Percentiles rank a stretch among this genome's conserved stretches.
Evolutionary conservation across 345 rosid species (phyloP).

Genomic region (Lumnitzera littorea): DNA sequence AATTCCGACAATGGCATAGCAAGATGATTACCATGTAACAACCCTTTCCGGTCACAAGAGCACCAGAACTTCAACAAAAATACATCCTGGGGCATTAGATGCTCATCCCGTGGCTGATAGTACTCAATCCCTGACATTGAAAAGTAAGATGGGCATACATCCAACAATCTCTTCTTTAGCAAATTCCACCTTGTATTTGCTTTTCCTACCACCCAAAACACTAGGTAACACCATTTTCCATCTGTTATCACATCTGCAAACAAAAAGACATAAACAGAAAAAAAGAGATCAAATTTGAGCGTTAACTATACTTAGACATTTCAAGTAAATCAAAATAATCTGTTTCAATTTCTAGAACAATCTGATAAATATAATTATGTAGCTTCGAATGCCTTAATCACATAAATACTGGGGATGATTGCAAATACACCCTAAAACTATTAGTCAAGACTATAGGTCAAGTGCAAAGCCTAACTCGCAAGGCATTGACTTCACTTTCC

Average conservation of each 20-base stretch:
- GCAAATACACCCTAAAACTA: no score
- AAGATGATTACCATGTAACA: conserved; percentile 37
- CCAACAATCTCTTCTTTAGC: conserved; percentile 55
- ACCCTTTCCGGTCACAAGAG: conserved; percentile 41
- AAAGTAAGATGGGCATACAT: conserved; percentile 56
- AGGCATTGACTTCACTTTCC: no score
- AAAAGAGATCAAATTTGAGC: no score
- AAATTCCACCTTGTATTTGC: conserved; percentile 45
- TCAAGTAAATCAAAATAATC: no score
- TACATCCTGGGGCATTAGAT: conserved; percentile 37
- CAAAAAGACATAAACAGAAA: not conserved
- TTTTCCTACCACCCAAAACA: conserved; percentile 60
- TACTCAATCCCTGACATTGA: conserved; percentile 45
- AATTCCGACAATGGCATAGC: not conserved
- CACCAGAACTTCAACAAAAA: conserved; percentile 71
- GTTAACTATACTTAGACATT: no score
- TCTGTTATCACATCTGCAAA: conserved; percentile 52
- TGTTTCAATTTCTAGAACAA: no score
- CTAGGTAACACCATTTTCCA: conserved; percentile 67
- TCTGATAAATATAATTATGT: no score
- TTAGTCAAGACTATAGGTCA: no score
- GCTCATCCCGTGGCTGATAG: conserved; percentile 32
- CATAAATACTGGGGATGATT: no score
- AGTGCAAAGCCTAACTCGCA: no score
- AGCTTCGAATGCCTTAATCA: no score